Evolutionary conservation across 257 asterid genomes (phyloP).

Genomic region (Solanum habrochaites): DNA sequence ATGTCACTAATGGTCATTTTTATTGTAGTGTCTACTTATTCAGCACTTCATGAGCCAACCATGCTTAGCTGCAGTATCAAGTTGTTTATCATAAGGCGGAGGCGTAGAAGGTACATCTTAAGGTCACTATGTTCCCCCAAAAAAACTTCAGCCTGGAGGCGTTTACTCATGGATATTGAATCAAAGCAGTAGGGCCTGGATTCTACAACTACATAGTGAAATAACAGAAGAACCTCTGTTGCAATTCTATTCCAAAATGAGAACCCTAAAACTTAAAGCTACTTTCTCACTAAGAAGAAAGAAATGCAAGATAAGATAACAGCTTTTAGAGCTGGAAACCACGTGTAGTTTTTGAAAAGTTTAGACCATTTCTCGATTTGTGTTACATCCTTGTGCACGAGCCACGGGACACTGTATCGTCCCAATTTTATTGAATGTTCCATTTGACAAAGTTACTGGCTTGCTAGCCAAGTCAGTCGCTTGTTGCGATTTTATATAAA

Average conservation of each 20-base stretch:
- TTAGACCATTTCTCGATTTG: not conserved
- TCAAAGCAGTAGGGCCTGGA: not conserved
- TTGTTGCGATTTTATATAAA: not conserved
- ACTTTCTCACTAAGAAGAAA: not conserved
- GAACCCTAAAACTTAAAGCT: not conserved
- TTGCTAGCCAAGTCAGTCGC: not conserved
- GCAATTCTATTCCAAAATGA: not conserved
- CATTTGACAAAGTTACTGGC: not conserved
- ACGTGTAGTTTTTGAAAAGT: not conserved
- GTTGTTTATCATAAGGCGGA: not conserved
- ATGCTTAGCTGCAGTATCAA: not conserved
- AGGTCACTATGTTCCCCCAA: not conserved
- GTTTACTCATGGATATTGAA: not conserved
- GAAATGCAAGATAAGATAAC: not conserved
- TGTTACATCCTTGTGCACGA: not conserved
- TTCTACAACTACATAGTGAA: not conserved
- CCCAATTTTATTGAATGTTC: not conserved
- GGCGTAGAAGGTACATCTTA: not conserved
- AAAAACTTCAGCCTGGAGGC: not conserved
- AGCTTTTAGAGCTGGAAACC: not conserved
- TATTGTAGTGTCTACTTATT: not conserved
- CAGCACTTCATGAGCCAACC: not conserved
- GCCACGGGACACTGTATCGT: not conserved
- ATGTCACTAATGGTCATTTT: too few relatives aligned
- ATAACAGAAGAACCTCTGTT: not conserved